Conservation (phyloP, 108 stramenopile species). For the Asterionellopsis glacialis region DNA sequence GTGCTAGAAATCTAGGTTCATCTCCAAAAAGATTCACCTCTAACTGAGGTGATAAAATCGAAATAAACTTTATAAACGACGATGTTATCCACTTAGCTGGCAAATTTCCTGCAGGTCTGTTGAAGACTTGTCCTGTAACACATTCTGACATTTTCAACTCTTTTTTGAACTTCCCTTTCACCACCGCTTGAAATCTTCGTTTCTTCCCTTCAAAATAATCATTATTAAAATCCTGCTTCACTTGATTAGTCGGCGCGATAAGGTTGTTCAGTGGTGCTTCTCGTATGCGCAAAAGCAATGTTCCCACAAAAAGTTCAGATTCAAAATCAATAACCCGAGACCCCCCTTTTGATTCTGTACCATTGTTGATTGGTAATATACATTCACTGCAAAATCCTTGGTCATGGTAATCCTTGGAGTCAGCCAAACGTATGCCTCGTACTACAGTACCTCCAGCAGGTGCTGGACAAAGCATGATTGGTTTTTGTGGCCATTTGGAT, state of each 20-base stretch:
- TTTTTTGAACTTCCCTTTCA: slow-evolving; percentile 43
- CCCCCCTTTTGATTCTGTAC: slow-evolving; percentile 35
- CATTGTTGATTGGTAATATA: slow-evolving; percentile 56
- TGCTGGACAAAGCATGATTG: slow-evolving; percentile 45
- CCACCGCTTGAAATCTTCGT: slow-evolving; percentile 56
- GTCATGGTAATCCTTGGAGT: slow-evolving; percentile 7
- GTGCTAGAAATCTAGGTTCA: slow-evolving; percentile 50
- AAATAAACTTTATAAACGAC: slow-evolving; percentile 34
- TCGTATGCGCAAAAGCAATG: slow-evolving; percentile 42
- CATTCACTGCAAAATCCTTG: slow-evolving; percentile 27
- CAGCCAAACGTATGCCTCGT: slow-evolving; percentile 32
- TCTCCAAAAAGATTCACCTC: slow-evolving; percentile 49
- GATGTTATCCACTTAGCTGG: slow-evolving; percentile 45
- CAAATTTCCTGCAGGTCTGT: slow-evolving; percentile 38
- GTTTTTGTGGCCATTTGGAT: slow-evolving; percentile 7
- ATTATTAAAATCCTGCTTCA: neutral
- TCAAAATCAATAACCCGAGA: slow-evolving; percentile 65
- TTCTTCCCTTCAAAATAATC: slow-evolving; percentile 48
- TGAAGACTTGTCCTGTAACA: slow-evolving; percentile 55
- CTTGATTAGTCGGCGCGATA: neutral
- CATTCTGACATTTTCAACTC: slow-evolving; percentile 39
- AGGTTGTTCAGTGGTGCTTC: slow-evolving; percentile 3
- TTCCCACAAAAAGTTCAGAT: slow-evolving; percentile 47
- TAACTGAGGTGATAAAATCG: slow-evolving; percentile 42
- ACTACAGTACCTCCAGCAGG: slow-evolving; percentile 37